Evolutionary conservation across 331 rosid genomes (phyloP).

Genomic region (Quercus phellos): DNA sequence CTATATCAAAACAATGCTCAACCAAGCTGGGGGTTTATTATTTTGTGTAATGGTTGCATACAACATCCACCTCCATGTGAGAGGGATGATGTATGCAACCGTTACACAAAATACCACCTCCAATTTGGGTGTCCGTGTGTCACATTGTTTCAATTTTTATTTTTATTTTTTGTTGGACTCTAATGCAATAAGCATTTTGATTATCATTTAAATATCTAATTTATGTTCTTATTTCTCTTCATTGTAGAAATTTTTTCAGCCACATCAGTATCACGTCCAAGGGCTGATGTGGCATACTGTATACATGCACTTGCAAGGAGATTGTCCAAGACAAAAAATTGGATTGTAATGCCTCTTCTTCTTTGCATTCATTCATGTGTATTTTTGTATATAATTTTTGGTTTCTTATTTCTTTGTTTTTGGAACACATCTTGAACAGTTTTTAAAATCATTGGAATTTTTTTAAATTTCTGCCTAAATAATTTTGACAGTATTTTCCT

Average conservation of each 20-base stretch:
- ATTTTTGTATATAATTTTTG: background rate
- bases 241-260: conserved; percentile 68
- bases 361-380: background rate
- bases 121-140: background rate
- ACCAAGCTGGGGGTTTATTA: background rate
- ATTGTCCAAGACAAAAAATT: conserved; percentile 71
- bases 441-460: too few species aligned
- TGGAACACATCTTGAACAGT: background rate
- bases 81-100: too few species aligned
- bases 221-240: conserved; percentile 3
- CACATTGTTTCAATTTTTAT: background rate
- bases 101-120: too few species aligned
- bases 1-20: background rate
- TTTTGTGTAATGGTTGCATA: background rate
- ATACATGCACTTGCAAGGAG: conserved; percentile 72
- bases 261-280: conserved; percentile 71
- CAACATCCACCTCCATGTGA: too few species aligned
- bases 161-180: background rate
- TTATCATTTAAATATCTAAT: background rate
- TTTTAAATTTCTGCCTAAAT: background rate
- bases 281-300: conserved; percentile 95
- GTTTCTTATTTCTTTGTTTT: background rate
- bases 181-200: too few species aligned
- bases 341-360: conserved; percentile 59
- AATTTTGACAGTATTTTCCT: background rate